Conservation (phyloP, 2,329 filamentous ascomycete species). For the Pseudogymnoascus sp. region DNA sequence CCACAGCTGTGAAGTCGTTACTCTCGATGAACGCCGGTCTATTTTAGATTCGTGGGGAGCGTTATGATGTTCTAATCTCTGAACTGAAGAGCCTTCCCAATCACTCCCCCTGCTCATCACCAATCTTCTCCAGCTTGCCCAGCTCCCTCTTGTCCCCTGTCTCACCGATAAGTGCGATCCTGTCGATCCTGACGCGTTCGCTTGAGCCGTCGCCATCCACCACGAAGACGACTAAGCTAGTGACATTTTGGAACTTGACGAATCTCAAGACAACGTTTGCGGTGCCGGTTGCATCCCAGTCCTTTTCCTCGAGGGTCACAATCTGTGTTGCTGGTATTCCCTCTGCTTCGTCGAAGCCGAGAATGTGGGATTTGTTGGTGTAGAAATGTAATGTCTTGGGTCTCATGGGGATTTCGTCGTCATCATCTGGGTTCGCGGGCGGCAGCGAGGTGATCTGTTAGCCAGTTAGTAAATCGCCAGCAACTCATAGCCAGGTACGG, state of each 20-base stretch:
- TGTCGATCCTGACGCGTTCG: conserved; percentile 78
- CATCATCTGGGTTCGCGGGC: conserved; percentile 46
- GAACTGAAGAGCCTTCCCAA: not conserved
- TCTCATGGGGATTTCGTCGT: conserved; percentile 69
- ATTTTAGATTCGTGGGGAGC: not conserved
- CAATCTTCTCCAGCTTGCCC: conserved; percentile 93
- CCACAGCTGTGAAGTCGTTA: not conserved
- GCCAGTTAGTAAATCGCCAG: conserved; percentile 13
- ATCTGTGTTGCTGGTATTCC: conserved; percentile 73
- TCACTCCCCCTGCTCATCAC: conserved; percentile 58
- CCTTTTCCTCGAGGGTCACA: conserved; percentile 61
- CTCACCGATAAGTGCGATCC: conserved; percentile 76
- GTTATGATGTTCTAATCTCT: not conserved
- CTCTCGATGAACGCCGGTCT: not conserved
- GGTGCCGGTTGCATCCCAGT: conserved; percentile 77
- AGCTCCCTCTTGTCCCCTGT: conserved; percentile 84
- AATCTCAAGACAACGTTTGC: conserved; percentile 69
- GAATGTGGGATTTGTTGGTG: conserved; percentile 78
- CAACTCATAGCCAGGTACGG: conserved; percentile 19
- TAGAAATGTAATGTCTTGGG: conserved; percentile 80
- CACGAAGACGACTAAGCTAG: conserved; percentile 78
- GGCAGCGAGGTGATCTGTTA: conserved; percentile 76
- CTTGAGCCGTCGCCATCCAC: conserved; percentile 74
- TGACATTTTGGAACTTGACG: conserved; percentile 96
- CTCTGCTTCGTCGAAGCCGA: conserved; percentile 93